phyloP scores from a whole-genome alignment of 1,284 basidiomycete species.

The Malassezia restricta region DNA sequence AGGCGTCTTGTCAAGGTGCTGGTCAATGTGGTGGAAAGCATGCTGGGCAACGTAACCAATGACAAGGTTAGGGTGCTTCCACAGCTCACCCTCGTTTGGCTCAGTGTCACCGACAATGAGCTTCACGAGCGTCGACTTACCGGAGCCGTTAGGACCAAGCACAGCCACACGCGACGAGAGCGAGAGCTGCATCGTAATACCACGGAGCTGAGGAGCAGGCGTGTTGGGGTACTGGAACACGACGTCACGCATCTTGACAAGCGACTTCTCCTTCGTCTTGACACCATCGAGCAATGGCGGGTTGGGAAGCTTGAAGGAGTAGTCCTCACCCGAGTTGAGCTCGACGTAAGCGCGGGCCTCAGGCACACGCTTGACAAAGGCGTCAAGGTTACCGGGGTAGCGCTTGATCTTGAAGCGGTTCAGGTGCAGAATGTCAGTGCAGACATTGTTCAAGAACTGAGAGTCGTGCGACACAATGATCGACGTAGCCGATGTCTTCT shows the following conservation, averaged over 20 bases:
- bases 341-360: slow-evolving; percentile 44
- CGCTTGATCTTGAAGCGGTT: slow-evolving; percentile 47
- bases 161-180: slow-evolving; percentile 46
- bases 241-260: slow-evolving; percentile 46
- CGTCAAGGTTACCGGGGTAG: slow-evolving; percentile 45
- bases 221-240: slow-evolving; percentile 45
- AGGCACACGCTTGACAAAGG: slow-evolving; percentile 46
- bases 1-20: slow-evolving; percentile 46
- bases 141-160: slow-evolving; percentile 45
- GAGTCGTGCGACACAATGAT: slow-evolving; percentile 47
- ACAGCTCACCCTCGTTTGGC: slow-evolving; percentile 42
- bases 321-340: slow-evolving; percentile 45
- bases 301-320: slow-evolving; percentile 47
- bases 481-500: slow-evolving; percentile 34
- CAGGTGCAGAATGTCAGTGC: slow-evolving; percentile 46
- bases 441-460: slow-evolving; percentile 44
- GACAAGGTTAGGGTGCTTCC: slow-evolving; percentile 47
- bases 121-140: slow-evolving; percentile 46
- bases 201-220: slow-evolving; percentile 42
- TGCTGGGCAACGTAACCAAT: slow-evolving; percentile 47
- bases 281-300: slow-evolving; percentile 46
- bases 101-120: slow-evolving; percentile 46
- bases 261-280: slow-evolving; percentile 47
- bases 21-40: slow-evolving; percentile 47
- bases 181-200: slow-evolving; percentile 45